Evolutionary conservation across 352 stramenopile genomes (phyloP).

Genomic region (Phytophthora citricola): DNA sequence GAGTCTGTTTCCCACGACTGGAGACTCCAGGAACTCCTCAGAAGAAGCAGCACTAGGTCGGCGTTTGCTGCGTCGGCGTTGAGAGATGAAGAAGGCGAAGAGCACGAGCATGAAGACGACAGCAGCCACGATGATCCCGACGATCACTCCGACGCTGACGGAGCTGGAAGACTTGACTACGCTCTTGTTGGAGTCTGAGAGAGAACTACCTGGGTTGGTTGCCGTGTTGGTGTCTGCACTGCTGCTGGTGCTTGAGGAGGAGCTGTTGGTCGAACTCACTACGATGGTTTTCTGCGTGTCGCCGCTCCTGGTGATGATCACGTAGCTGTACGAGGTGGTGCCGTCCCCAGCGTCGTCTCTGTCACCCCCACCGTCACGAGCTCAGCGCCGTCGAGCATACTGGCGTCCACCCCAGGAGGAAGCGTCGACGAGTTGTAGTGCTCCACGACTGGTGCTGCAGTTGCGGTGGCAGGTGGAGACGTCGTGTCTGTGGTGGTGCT

Average conservation of each 20-base stretch:
- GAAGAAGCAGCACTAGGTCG: slow-evolving; percentile 14
- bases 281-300: slow-evolving; percentile 28
- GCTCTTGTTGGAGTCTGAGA: slow-evolving; percentile 10
- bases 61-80: slow-evolving; percentile 24
- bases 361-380: slow-evolving; percentile 50
- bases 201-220: slow-evolving; percentile 13
- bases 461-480: slow-evolving; percentile 8
- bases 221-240: slow-evolving; percentile 6
- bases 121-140: slow-evolving; percentile 30
- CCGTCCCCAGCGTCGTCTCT: slow-evolving; percentile 35
- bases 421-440: slow-evolving; percentile 51
- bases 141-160: slow-evolving; percentile 16
- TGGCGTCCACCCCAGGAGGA: slow-evolving; percentile 39
- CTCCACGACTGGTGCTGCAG: slow-evolving; percentile 23
- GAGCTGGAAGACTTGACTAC: slow-evolving; percentile 15
- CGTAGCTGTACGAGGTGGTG: slow-evolving; percentile 45
- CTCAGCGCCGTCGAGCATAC: slow-evolving; percentile 41
- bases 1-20: slow-evolving; percentile 19
- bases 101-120: slow-evolving; percentile 35
- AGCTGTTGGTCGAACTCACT: slow-evolving; percentile 14
- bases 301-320: slow-evolving; percentile 45
- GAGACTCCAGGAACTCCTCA: slow-evolving; percentile 21
- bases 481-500: slow-evolving; percentile 1
- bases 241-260: slow-evolving; percentile 3
- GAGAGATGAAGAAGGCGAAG: slow-evolving; percentile 34